Evolutionary conservation across 139 green algal genomes (phyloP).

Genomic region (Coelastrella sp.): DNA sequence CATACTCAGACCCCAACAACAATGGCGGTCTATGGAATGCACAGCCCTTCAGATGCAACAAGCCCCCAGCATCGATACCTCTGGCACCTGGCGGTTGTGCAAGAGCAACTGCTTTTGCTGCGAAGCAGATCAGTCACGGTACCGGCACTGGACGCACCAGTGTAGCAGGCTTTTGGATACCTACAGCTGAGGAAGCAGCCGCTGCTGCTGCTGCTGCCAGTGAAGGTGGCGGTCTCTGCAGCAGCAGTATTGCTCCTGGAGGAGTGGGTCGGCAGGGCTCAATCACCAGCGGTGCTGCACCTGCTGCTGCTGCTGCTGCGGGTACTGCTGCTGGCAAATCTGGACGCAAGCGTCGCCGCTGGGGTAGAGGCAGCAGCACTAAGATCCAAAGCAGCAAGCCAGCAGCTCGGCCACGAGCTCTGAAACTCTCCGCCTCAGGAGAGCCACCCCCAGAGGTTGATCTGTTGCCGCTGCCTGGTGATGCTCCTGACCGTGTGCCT

Average conservation of each 20-base stretch:
- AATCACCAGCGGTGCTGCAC: not conserved
- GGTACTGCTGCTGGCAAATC: not conserved
- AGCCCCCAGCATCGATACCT: conserved; percentile 61
- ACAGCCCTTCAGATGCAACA: conserved; percentile 76
- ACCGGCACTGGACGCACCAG: conserved; percentile 66
- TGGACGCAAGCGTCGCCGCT: conserved; percentile 17
- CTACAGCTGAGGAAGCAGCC: conserved; percentile 28
- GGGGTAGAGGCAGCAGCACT: conserved; percentile 3
- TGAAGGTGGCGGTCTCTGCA: not conserved
- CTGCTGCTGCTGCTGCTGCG: conserved; percentile 16
- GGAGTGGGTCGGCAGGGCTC: not conserved
- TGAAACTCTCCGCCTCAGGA: not conserved
- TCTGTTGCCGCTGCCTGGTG: conserved; percentile 75
- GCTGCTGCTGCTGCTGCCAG: not conserved
- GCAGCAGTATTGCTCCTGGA: conserved; percentile 13
- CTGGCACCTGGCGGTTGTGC: conserved; percentile 68
- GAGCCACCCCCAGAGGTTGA: conserved; percentile 55
- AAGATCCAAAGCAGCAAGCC: not conserved
- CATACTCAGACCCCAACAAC: not conserved
- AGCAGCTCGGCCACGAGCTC: not conserved
- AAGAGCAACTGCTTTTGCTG: conserved; percentile 54
- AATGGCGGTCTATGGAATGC: conserved; percentile 76
- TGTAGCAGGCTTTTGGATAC: conserved; percentile 68
- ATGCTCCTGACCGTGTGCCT: conserved; percentile 64
- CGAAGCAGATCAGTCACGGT: conserved; percentile 56